Conservation (phyloP, 2,329 filamentous ascomycete genomes). For the Amphichorda felina region DNA sequence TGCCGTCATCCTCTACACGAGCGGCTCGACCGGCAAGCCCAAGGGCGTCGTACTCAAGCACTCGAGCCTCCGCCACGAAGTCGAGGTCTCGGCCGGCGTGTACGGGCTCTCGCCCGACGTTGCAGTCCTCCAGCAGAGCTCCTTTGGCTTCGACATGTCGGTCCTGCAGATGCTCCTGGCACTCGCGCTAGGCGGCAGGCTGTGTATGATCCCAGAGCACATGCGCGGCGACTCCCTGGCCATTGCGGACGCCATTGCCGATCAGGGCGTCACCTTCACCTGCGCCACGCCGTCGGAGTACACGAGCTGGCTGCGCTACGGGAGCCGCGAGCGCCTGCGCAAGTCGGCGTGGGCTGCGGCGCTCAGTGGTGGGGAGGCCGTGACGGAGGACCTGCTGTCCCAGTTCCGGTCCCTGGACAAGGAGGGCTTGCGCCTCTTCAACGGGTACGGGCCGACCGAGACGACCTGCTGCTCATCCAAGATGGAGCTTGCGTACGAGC, state of each 20-base stretch:
- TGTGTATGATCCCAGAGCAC: constrained; percentile 15
- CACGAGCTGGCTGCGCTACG: constrained; percentile 14
- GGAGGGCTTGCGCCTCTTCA: constrained; percentile 7
- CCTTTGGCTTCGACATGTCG: constrained; percentile 25
- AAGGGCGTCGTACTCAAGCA: constrained; percentile 26
- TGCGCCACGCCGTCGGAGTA: constrained; percentile 29
- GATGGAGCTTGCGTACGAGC: not conserved
- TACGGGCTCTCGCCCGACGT: constrained; percentile 10
- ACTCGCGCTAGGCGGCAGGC: constrained; percentile 18
- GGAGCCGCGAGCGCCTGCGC: constrained; percentile 2
- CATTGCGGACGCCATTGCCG: constrained; percentile 22
- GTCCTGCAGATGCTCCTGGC: constrained; percentile 19
- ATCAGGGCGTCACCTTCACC: constrained; percentile 15
- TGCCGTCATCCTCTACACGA: constrained; percentile 16
- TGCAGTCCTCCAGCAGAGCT: constrained; percentile 22
- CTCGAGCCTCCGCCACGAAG: constrained; percentile 11
- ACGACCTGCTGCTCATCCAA: constrained; percentile 4
- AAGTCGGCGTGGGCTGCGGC: constrained; percentile 3
- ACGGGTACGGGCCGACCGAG: constrained; percentile 20
- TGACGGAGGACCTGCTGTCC: constrained; percentile 6
- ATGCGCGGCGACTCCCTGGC: constrained; percentile 18
- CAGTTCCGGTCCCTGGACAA: constrained; percentile 3
- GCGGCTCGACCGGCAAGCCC: constrained; percentile 18
- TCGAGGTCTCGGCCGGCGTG: constrained; percentile 9
- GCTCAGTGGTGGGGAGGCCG: constrained; percentile 13